Evolutionary conservation across 2,329 filamentous ascomycete genomes (phyloP), one percentile per base, ranked within the genome.

Genomic region (Ceratocystiopsis minuta): DNA sequence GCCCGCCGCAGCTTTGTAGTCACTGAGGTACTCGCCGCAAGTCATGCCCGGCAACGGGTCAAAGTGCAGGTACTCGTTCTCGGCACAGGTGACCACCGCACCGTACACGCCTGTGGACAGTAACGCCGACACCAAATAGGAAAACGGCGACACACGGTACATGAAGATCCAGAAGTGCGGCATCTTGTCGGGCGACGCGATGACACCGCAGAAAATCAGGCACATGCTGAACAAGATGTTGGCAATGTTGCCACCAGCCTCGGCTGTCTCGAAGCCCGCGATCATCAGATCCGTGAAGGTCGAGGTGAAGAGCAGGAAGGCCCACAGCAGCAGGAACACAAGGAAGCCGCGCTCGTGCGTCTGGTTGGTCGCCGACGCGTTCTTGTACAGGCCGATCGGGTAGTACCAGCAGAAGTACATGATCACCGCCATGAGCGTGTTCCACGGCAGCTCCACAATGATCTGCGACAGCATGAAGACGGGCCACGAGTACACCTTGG

Each of bases 381-480:
- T 87, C 45, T 62, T 60, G 57, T 84, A 75, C 11, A 90, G 69
- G 2, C 82, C 83, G 42, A 92, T 72, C 1, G 85, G 83, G 55
- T 87, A 94, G 65, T 93, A 94, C 73, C 81, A 88, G 56, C 75
- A 64, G 45, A 78, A 65, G 49, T 68, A 65, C 50, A 78, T 72
- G 6, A 84, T 60, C 34, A 83, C 66, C 68, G 49, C 83, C 74
- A 1, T 84, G 60, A 0, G 64, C 78, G 49, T 92, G 55, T 92
- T 85, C 78, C 82, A 94, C 0, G 85, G 83, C 2, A 94, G 63
- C 57, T 94, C 87, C 45, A 88, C 83, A 28, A 86, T 61, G 48
- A 94, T 80, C 57, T 87, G 82, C 44, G 79, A 75, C 28, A 88
- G 63, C 68, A 92, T 82, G 55, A 92, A 92, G 6, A 84, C 74